Percentiles rank a stretch among this genome's conserved stretches.
phyloP scores from a whole-genome alignment of 1,139 yeast species.

The Entelexis paramagnoliae region DNA sequence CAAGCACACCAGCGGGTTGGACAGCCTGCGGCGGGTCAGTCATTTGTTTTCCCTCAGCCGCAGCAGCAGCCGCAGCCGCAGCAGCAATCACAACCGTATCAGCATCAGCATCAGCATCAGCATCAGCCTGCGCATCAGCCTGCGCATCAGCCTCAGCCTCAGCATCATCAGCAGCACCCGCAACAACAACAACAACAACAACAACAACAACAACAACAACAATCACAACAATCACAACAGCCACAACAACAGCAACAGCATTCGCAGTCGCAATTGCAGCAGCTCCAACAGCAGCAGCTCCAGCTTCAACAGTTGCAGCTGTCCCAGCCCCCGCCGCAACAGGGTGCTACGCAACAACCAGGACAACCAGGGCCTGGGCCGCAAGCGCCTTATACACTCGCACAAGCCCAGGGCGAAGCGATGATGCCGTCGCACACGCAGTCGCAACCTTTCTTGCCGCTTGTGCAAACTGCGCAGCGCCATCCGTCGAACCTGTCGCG shows the following conservation, averaged over 20 bases:
- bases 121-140: too few relatives aligned
- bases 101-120: conserved; percentile 9
- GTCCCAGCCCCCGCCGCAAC: neutral
- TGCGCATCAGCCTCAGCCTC: too few relatives aligned
- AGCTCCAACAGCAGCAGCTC: conserved; percentile 6
- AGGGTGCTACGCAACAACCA: neutral
- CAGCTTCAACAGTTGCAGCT: neutral
- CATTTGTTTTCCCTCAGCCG: neutral
- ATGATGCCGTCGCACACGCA: conserved; percentile 4
- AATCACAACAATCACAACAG: too few relatives aligned
- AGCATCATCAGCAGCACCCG: neutral
- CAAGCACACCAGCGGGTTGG: neutral
- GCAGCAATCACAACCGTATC: neutral
- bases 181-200: neutral
- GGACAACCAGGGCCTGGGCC: neutral
- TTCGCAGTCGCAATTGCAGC: neutral
- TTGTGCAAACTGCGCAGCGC: neutral
- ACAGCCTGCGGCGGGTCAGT: neutral
- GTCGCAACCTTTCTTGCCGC: neutral
- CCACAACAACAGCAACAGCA: neutral
- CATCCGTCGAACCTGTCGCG: neutral
- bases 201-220: conserved; percentile 1
- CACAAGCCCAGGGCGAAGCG: conserved; percentile 9
- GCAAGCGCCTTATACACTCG: neutral
- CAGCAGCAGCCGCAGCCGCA: neutral